Percentiles rank a stretch among this genome's conserved stretches.
Evolutionary conservation across 1,139 yeast genomes (phyloP).

Genomic region (Williopsis jadinii): DNA sequence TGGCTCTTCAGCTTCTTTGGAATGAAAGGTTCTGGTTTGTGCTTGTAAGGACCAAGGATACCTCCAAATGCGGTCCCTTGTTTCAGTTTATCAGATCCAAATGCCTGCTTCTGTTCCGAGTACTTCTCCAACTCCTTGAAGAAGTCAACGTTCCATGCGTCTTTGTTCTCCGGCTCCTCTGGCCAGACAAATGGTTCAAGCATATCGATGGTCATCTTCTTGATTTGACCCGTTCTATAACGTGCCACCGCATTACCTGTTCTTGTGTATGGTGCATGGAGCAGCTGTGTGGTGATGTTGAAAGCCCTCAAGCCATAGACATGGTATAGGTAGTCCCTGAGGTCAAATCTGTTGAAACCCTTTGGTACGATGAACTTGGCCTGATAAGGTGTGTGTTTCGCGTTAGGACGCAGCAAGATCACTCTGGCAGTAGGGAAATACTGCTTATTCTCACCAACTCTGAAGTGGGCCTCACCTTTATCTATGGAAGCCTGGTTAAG

Average conservation of each 20-base stretch:
- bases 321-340: slow-evolving; percentile 85
- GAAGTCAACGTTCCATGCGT: slow-evolving; percentile 29
- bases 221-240: slow-evolving; percentile 72
- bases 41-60: slow-evolving; percentile 60
- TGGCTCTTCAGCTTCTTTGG: slow-evolving; percentile 41
- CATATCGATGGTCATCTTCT: slow-evolving; percentile 95
- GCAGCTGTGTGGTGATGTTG: slow-evolving; percentile 77
- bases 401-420: slow-evolving; percentile 76
- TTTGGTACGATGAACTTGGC: slow-evolving; percentile 92
- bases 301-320: slow-evolving; percentile 83
- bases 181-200: slow-evolving; percentile 95
- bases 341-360: slow-evolving; percentile 82
- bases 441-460: slow-evolving; percentile 62
- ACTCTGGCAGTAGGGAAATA: slow-evolving; percentile 83
- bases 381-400: slow-evolving; percentile 92
- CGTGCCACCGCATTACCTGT: slow-evolving; percentile 60
- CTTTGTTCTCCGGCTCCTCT: slow-evolving; percentile 42
- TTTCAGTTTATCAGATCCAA: slow-evolving; percentile 66
- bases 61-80: slow-evolving; percentile 77
- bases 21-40: slow-evolving; percentile 63
- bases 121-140: slow-evolving; percentile 33
- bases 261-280: slow-evolving; percentile 65
- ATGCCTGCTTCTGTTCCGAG: slow-evolving; percentile 34
- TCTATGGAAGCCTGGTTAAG: slow-evolving; percentile 33
- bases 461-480: slow-evolving; percentile 70